Conservation (phyloP, 2,329 filamentous ascomycete genomes). For the Alternaria infectoria region DNA sequence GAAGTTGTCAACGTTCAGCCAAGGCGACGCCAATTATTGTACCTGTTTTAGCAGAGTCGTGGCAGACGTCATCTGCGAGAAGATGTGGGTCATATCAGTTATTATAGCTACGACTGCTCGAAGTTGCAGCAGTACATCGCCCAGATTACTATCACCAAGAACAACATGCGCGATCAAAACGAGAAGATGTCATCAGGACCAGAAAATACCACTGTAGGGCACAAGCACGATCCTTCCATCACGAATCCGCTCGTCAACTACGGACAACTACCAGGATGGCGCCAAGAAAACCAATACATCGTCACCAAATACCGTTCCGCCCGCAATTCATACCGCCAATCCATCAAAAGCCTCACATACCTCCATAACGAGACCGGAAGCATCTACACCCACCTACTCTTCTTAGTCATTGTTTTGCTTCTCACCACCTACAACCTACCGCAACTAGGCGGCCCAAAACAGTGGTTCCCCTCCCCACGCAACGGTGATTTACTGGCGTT, state of each 20-base stretch:
- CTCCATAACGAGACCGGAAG: not conserved
- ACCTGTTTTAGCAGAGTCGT: not conserved
- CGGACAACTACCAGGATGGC: not conserved
- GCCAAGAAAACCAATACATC: not conserved
- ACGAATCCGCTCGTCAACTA: not conserved
- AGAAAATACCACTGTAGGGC: not conserved
- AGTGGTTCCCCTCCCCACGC: not conserved
- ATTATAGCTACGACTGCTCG: not conserved
- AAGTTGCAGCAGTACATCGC: not conserved
- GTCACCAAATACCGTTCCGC: not conserved
- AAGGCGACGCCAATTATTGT: not conserved
- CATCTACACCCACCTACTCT: not conserved
- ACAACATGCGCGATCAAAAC: not conserved
- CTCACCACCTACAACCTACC: not conserved
- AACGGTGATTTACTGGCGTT: not conserved
- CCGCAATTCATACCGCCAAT: not conserved
- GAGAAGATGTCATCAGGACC: not conserved
- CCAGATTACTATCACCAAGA: not conserved
- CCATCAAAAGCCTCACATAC: not conserved
- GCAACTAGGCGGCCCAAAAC: not conserved
- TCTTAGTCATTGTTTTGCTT: not conserved
- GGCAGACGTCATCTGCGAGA: not conserved
- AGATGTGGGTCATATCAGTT: not conserved
- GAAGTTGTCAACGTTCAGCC: not conserved
- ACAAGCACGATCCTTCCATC: not conserved